phyloP scores from a whole-genome alignment of 2,329 filamentous ascomycete species.

The Coniochaeta prunicola region DNA sequence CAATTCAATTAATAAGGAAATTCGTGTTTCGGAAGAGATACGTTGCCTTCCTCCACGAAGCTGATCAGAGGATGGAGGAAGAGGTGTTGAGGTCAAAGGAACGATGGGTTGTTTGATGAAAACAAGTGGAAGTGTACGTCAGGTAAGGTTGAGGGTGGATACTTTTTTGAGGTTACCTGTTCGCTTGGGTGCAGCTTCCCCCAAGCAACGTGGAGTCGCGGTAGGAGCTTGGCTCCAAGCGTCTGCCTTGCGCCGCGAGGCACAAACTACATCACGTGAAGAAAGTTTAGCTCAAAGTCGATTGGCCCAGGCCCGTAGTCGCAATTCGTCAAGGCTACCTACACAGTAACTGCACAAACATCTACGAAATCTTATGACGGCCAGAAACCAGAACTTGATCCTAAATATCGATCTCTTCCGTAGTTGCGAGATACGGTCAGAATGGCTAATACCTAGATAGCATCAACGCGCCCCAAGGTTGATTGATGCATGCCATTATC shows the following conservation, averaged over 20 bases:
- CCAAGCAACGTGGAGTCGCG: not conserved
- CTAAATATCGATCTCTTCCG: too few relatives aligned
- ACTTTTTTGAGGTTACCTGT: slow-evolving; percentile 9
- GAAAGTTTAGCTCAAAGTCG: not conserved
- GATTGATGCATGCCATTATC: too few relatives aligned
- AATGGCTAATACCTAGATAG: too few relatives aligned
- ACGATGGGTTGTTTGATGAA: slow-evolving; percentile 4
- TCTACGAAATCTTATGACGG: too few relatives aligned
- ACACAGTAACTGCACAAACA: not conserved
- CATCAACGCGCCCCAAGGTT: too few relatives aligned
- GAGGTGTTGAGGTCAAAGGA: slow-evolving; percentile 7
- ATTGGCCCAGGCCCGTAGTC: not conserved
- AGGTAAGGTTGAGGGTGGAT: slow-evolving; percentile 1
- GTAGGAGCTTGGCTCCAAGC: not conserved
- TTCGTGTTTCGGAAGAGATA: not conserved
- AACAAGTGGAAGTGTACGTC: slow-evolving; percentile 4
- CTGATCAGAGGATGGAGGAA: slow-evolving; percentile 1
- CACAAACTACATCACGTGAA: not conserved
- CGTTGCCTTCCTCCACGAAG: not conserved
- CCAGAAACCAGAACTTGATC: too few relatives aligned
- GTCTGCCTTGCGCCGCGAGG: not conserved
- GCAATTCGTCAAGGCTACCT: not conserved
- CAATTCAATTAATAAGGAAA: slow-evolving; percentile 1
- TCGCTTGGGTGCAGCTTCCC: not conserved
- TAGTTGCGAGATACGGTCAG: too few relatives aligned